Evolutionary conservation across 768 basidiomycete genomes (phyloP).

Genomic region (Leccinum broughii): DNA sequence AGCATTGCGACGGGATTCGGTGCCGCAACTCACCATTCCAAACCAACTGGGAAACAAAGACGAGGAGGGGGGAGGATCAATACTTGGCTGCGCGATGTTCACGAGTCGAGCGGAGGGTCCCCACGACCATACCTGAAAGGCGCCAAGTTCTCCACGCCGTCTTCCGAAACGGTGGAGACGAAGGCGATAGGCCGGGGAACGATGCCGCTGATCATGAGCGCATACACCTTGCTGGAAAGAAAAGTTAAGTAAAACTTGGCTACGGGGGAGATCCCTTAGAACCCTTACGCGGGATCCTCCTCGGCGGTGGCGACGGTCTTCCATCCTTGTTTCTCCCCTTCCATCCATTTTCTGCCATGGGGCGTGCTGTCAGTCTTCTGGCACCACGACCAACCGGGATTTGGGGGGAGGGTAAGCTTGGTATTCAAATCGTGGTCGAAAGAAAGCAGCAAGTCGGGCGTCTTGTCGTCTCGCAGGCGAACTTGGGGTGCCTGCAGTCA

Average conservation of each 20-base stretch:
- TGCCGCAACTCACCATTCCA: conserved; percentile 24
- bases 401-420: conserved; percentile 32
- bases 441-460: conserved; percentile 14
- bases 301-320: conserved; percentile 29
- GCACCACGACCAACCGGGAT: conserved; percentile 32
- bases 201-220: conserved; percentile 37
- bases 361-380: conserved; percentile 27
- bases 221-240: conserved; percentile 27
- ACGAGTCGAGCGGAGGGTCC: not conserved
- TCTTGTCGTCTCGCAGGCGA: not conserved
- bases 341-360: conserved; percentile 32
- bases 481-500: not conserved
- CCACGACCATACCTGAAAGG: conserved; percentile 5
- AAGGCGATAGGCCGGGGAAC: conserved; percentile 44
- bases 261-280: not conserved
- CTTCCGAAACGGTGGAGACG: conserved; percentile 35
- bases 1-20: too few species aligned
- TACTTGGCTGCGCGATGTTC: not conserved
- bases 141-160: conserved; percentile 37
- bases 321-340: conserved; percentile 38
- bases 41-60: conserved; percentile 20
- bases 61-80: not conserved
- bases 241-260: too few species aligned
- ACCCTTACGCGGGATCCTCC: conserved; percentile 28
- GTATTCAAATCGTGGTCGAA: conserved; percentile 15